Evolutionary conservation across 1,284 basidiomycete species (phyloP), one percentile per base, ranked within the genome.

Genomic region (Malassezia nana): DNA sequence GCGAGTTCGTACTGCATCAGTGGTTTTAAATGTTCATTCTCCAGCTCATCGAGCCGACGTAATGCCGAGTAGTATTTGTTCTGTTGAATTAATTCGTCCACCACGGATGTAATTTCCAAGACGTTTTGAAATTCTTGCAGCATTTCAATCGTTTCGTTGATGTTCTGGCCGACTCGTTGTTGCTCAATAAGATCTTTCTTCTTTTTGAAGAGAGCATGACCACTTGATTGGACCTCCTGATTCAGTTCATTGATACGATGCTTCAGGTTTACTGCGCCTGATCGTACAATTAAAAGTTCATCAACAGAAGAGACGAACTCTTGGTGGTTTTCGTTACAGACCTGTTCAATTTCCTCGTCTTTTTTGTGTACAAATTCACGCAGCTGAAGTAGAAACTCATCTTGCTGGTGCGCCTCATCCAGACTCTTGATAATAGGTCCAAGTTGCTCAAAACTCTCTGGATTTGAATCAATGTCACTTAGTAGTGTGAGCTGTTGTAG

Each of bases 261-360:
- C 45, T 78, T 76, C 12, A 82, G 68, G 41, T 78, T 77, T 1
- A 78, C 77, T 1, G 80, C 81, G 0, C 80, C 80, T 47, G 79
- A 89, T 66, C 95, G 86, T 71, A 98, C 90, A 44, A 86, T 87
- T 75, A 96, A 85, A 50, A 99, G 79, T 4, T 90, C 95, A 29
- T 90, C 89, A 8, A 96, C 90, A 7, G 91, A 94, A 20, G 85
- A 84, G 22, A 95, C 89, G 72, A 99, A 98, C 75, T 98, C 94
- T 77, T 92, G 88, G 74, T 98, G 95, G 75, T 96, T 96, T 64
- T 86, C 85, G 55, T 85, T 83, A 76, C 94, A 98, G 76, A 96
- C 90, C 56, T 82, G 83, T 77, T 96, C 89, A 69, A 99, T 98
- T 76, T 98, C 91, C 53, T 81, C 80, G 73, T 99, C 94, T 77